Conservation (phyloP, 345 rosid species). For the Luvunga scandens region DNA sequence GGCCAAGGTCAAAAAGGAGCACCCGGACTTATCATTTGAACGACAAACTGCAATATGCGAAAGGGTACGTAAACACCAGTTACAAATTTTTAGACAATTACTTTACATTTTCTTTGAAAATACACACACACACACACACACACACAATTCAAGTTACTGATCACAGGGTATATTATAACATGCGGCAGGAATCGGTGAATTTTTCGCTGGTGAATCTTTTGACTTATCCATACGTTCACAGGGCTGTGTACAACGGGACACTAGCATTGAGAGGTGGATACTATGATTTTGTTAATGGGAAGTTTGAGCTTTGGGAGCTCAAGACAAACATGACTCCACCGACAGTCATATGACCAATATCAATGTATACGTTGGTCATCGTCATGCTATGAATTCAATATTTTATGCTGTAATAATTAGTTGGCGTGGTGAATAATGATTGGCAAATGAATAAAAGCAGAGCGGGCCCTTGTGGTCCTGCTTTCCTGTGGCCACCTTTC, state of each 20-base stretch:
- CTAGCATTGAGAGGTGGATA: conserved; percentile 24
- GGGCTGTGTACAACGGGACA: conserved; percentile 1
- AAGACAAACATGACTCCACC: background rate
- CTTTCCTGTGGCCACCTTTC: background rate
- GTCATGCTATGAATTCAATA: background rate
- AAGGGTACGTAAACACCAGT: conserved; percentile 10
- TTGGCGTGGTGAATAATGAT: background rate
- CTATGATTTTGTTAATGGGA: conserved; percentile 20
- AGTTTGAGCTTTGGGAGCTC: conserved; percentile 24
- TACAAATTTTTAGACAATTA: background rate
- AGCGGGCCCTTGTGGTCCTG: background rate
- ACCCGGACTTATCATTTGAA: background rate
- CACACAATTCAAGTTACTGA: background rate
- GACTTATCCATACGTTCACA: conserved; percentile 26
- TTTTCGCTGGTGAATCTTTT: conserved; percentile 20
- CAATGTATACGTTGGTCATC: background rate
- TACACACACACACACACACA: too few species aligned
- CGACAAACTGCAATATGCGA: conserved; percentile 13
- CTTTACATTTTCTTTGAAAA: too few species aligned
- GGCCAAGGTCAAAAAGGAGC: conserved; percentile 21
- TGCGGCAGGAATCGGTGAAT: conserved; percentile 32
- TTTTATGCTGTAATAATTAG: too few species aligned
- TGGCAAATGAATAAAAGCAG: background rate
- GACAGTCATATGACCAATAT: background rate
- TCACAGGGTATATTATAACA: background rate